Base-by-base conservation (phyloP, 495 filamentous ascomycete genomes). In the Hypoxylon crocopeplum region DNA sequence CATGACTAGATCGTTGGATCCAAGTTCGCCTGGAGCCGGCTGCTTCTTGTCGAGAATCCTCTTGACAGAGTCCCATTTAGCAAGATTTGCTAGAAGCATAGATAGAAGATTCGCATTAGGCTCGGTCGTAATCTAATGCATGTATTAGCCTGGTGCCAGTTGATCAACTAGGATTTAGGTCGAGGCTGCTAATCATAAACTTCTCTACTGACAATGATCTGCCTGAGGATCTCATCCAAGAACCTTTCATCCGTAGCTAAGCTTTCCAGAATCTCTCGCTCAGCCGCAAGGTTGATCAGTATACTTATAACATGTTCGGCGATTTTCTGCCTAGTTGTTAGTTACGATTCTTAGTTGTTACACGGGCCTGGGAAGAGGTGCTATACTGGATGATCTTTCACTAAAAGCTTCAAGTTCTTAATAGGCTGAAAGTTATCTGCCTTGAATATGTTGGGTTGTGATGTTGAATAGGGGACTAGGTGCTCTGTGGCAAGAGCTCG, bases 231-330 rank as follows among this genome's bases (percentile, higher is more conserved):
- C 1, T 84, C 81, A 57, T 90, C 89, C 7, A 98, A 62, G 65
- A 97, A 96, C 19, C 77, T 81, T 59, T 96, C 88, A 71, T 98
- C 94, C 13, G 82, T 83, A 1, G 85, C 88, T 17, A 98, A 81
- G 51, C 73, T 73, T 62, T 86, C 79, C 30, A 96, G 74, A 12
- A 97, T 79, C 36, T 90, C 89, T 5, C 71, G 73, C 62, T 97
- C 92, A 16, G 82, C 81, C 10, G 92, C 91, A 30, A 98, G 81
- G 71, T 98, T 98, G 70, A 98, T 86, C 34, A 98, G 82, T 44
- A 97, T 96, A 7, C 86, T 94, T 53, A 98, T 73, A n/a, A 88
- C 93, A 81, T 97, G 88, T 64, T 92, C 91, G 16, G 93, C 89
- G 54, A 96, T 96, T 64, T 88, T 83, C 91, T 96, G 62, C 20